Evolutionary conservation across 768 basidiomycete genomes (phyloP), one percentile per base, ranked within the genome.

Genomic region (Phylloporus rhodoxanthus): DNA sequence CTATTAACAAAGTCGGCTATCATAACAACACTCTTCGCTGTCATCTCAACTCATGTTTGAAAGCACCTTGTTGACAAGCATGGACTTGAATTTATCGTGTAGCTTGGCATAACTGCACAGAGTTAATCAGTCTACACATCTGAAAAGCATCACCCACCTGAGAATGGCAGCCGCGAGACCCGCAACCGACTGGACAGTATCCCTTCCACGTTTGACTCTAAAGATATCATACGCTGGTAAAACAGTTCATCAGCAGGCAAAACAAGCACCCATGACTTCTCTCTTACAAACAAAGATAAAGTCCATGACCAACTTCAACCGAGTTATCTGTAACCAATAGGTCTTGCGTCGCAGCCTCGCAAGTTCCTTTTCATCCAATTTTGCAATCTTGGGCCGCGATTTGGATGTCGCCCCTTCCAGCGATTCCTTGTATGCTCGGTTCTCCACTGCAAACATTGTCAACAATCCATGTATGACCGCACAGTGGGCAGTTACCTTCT

Each of bases 241-340:
- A n/a, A 39, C 33, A 21, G 14, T 26, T 2, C 17, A 51, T 63
- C 48, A 53, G 38, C 30, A 48, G 30, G 21, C 43, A 36, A 43
- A 49, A 29, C 9, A 41, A n/a, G 15, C 26, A 56, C 50, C 26
- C 71, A 72, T 58, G 4, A 1, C 29, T 3, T 42, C 17, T 11
- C 9, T 53, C 79, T 68, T 63, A 92, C 89, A 90, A 62, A 91
- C 90, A 68, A 91, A 92, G 59, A 90, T 80, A 53, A 92, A 70
- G 65, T 92, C 90, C 87, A 91, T 88, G 37, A 77, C 59, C 51
- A 92, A 70, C 71, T 92, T 92, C 48, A 74, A 71, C 50, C 84
- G 71, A 21, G 83, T 76, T 43, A 87, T 66, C 57, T 80, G 80
- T 41, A 91, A 70, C 89, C 89, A 91, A 59, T 84, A 82, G 57